Base-by-base conservation (phyloP, 2,329 filamentous ascomycete genomes). In the Arthrobotrys megalospora region DNA sequence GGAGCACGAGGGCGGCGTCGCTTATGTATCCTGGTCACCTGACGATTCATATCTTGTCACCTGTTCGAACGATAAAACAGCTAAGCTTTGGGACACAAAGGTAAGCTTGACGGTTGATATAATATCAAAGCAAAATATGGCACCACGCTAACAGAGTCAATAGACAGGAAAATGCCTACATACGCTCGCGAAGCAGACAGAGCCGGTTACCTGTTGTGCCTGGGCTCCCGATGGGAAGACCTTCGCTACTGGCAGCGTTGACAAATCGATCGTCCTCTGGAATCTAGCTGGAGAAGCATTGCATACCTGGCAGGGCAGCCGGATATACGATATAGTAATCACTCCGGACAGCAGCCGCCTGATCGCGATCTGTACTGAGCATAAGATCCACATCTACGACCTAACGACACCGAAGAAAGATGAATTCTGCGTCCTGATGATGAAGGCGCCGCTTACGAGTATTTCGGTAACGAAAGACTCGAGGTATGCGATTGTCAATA, bases 1-100 rank as follows among this genome's bases (percentile, higher is more conserved):
- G 3, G 90, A 91, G 3, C 93, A 96, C 81, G 87, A 89, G 0
- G 86, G 86, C 1, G 91, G 92, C 0, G 91, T 97, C 11, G 91
- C 92, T 19, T 93, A 94, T 82, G 85, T 97, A 3, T 88, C 93
- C 0, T 99, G 96, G 93, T 97, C 94, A 83, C 96, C 94, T 4
- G 93, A 99, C 84, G 93, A 97, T 84, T 88, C 88, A 0, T 93
- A 93, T 85, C 87, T 99, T 38, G 90, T 98, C 45, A 95, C 92
- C 14, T 98, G 95, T 83, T 92, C 90, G 14, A 88, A 90, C 80
- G 93, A 97, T 82, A 89, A 88, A 53, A 88, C 88, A 79, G 93
- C 93, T 0, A 88, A 91, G 41, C 85, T 97, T 79, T 97, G 93
- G 92, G 89, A 94, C 84, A 86, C 88, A 14, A 85, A 87, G 81